Percentiles rank a stretch among this genome's conserved stretches.
These are phyloP conservation scores for Rhizophora mangle DNA, from an alignment of 345 rosid genomes.

Conservation along the genomic window DNA sequence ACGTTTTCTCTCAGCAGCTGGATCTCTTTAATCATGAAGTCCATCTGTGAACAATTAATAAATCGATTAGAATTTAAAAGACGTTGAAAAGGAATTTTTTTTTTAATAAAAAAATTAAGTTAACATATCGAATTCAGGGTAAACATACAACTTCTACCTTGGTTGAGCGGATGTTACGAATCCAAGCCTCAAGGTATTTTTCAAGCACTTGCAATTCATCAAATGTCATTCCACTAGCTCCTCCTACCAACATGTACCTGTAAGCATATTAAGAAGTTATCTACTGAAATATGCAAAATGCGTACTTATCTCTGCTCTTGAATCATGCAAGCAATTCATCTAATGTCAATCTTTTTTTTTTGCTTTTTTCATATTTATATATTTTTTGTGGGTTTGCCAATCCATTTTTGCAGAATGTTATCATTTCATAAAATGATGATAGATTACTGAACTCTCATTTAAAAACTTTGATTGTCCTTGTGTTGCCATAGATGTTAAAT, in stretches of 20 bases:
- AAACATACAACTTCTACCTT: constrained; percentile 47
- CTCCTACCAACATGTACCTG: constrained; percentile 84
- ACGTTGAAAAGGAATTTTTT: background rate
- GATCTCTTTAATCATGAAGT: constrained; percentile 72
- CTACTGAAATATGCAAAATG: too few relatives aligned
- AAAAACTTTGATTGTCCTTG: background rate
- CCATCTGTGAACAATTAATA: constrained; percentile 50
- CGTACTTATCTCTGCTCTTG: too few relatives aligned
- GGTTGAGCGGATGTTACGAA: constrained; percentile 68
- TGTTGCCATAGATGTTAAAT: background rate
- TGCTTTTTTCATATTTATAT: too few relatives aligned
- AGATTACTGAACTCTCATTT: background rate
- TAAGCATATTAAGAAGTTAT: background rate
- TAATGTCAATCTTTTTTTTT: too few relatives aligned
- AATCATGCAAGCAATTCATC: too few relatives aligned
- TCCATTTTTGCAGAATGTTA: too few relatives aligned
- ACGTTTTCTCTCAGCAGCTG: constrained; percentile 76
- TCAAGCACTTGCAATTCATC: constrained; percentile 73
- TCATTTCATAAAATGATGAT: too few relatives aligned
- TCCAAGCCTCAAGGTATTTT: constrained; percentile 87
- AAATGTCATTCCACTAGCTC: constrained; percentile 57
- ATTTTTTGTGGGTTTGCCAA: too few relatives aligned
- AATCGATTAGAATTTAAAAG: background rate
- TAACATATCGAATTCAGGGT: too few relatives aligned
- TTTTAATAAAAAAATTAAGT: background rate